Evolutionary conservation across 2,329 filamentous ascomycete genomes (phyloP).

Genomic region (Colletotrichum lindemuthianum): DNA sequence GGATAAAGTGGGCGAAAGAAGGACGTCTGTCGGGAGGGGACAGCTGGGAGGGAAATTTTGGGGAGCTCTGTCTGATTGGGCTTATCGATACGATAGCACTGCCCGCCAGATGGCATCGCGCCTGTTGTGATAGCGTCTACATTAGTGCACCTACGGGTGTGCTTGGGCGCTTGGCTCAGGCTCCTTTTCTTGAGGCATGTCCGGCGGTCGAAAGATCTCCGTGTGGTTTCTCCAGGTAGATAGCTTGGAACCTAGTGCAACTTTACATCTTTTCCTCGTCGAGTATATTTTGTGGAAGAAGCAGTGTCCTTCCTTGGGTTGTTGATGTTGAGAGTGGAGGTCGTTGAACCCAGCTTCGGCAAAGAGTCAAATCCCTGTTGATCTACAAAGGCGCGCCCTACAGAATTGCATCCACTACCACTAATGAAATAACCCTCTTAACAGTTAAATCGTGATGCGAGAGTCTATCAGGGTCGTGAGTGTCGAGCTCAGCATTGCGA

Average conservation of each 20-base stretch:
- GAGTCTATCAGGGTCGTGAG: not conserved
- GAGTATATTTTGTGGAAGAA: no score
- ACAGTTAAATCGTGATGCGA: not conserved
- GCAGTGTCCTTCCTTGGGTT: no score
- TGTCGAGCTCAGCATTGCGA: no score
- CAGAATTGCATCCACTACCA: not conserved
- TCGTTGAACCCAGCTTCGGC: not conserved
- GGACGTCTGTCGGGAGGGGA: constrained; percentile 4
- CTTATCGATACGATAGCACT: constrained; percentile 26
- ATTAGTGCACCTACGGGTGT: constrained; percentile 4
- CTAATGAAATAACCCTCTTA: not conserved
- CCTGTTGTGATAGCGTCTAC: not conserved
- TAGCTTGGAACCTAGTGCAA: no score
- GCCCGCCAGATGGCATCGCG: not conserved
- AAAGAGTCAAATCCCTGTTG: not conserved
- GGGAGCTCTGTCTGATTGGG: not conserved
- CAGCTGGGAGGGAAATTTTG: constrained; percentile 29
- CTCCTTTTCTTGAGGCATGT: no score
- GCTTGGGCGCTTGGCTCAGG: not conserved
- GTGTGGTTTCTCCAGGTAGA: no score
- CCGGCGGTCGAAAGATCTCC: no score
- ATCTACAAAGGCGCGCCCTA: constrained; percentile 23
- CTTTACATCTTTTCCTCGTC: no score
- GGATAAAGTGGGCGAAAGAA: not conserved
- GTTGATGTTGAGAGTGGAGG: no score